Base-by-base conservation (phyloP, 2,329 filamentous ascomycete genomes). In the Ramularia endophylla region DNA sequence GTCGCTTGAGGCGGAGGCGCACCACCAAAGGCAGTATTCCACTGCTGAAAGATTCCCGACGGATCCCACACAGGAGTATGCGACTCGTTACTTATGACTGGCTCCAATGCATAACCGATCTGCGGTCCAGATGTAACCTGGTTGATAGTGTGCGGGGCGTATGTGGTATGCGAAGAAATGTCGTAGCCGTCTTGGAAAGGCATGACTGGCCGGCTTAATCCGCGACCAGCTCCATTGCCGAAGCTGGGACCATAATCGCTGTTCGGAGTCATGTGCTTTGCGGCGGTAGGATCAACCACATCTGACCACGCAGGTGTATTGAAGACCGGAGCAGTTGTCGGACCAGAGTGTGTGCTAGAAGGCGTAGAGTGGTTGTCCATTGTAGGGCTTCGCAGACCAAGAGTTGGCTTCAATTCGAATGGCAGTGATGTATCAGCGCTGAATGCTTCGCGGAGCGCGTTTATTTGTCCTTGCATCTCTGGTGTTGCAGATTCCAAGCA, bases 21-120 rank as follows among this genome's bases (percentile, higher is more conserved):
- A 64, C 82, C 85, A 72, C 87, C 86, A 69, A 95, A 97, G 52
- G 90, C 89, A 59, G 85, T 82, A 65, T 94, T 89, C 89, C 90
- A 97, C 72, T 95, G 87, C 65, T 89, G 94, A 57, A 48, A 52
- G 44, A 62, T 61, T 27, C 57, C 55, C 17, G 58, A 61, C 3
- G 59, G 59, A 48, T 62, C 59, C 59, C 59, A 62, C 18, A 58
- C 53, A 17, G 57, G 57, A 13, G 53, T 47, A 28, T 48, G 47
- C 36, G 50, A 49, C 33, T 59, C 56, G 41, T 54, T 58, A 48
- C 48, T 56, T 31, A 52, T 46, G 41, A 55, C 51, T 19, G 49
- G 52, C 30, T 57, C 55, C 8, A 57, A 38, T 12, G 43, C 34
- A 33, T 53, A 56, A 4, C 48, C 52, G 18, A 46, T 47, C 27